Percentiles rank a stretch among this genome's conserved stretches.
These are phyloP conservation scores for Sisymbrium altissimum DNA, from an alignment of 345 rosid species.

Conservation along the genomic window DNA sequence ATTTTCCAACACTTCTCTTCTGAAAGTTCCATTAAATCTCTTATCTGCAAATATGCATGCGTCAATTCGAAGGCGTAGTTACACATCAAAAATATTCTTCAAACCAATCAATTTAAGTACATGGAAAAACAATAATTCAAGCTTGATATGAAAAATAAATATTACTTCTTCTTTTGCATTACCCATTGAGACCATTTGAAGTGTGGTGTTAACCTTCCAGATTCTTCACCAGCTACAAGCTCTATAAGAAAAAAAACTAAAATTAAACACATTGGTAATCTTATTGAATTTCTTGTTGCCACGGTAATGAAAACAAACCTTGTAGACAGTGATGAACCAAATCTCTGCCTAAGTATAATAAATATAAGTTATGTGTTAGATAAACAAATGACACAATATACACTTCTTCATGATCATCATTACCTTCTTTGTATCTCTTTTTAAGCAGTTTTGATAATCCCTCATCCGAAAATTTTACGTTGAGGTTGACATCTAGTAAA, in stretches of 20 bases:
- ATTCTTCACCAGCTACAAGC: conserved; percentile 52
- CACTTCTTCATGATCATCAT: too few species aligned
- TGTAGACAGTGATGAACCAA: background rate
- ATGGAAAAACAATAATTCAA: background rate
- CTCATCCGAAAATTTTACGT: conserved; percentile 57
- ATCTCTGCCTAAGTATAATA: background rate
- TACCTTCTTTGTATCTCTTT: conserved; percentile 40
- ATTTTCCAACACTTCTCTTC: too few species aligned
- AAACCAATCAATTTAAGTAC: background rate
- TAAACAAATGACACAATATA: background rate
- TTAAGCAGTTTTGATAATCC: conserved; percentile 48
- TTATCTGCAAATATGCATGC: too few species aligned
- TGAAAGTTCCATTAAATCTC: too few species aligned
- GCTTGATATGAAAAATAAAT: background rate
- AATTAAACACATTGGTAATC: conserved; percentile 48
- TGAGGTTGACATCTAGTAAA: conserved; percentile 63
- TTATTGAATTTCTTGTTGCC: conserved; percentile 4
- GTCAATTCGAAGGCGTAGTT: too few species aligned
- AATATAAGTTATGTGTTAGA: background rate
- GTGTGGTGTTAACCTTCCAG: conserved; percentile 10
- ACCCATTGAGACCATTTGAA: conserved; percentile 50
- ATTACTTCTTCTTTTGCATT: background rate
- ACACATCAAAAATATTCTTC: too few species aligned
- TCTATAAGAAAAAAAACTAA: conserved; percentile 71
- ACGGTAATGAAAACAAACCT: background rate